Evolutionary conservation across 1,139 yeast genomes (phyloP), one percentile per base, ranked within the genome.

Genomic region (Debaryomyces psychrophilus): DNA sequence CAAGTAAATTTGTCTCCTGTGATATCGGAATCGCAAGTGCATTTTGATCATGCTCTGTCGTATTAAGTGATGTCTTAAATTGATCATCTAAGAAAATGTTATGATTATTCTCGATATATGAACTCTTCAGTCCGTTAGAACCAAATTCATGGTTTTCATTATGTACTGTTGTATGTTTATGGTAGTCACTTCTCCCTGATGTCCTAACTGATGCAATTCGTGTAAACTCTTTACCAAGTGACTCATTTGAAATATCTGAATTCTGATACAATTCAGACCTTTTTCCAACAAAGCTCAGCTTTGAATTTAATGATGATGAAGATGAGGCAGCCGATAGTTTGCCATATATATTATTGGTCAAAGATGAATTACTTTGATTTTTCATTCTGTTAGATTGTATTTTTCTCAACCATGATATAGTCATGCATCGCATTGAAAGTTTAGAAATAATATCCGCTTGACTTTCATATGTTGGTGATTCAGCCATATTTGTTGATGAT

Each of bases 351-450:
- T 18, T 28, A 17, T 35, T 35, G n/a, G 14, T 5, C 7, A 12
- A 6, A 3, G 3, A 23, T 7, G 44, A 26, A 12, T 14, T 22
- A 8, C 25, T 26, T 7, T 38, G 33, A 12, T 25, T 8, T 29
- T 38, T 31, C 14, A 17, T 25, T 31, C 18, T 28, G 18, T 28
- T 29, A 8, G 34, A 4, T 9, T 25, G 27, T n/a, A 9, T 11
- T 31, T 49, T 50, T 40, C 64, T 68, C 22, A 88, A 67, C 86
- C 90, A 85, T 2, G 75, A 67, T 2, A 87, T 76, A 0, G 71
- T 59, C 45, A 87, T 62, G 58, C 95, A 87, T 51, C 82, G 77
- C n/a, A 68, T 60, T 0, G 95, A 84, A 41, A 88, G 67, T 43
- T 82, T 73, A 29, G 77, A 72, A 0, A 90, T 83, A 1, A 78